phyloP scores from a whole-genome alignment of 306 rosid species.

The Carpinus viminea region DNA sequence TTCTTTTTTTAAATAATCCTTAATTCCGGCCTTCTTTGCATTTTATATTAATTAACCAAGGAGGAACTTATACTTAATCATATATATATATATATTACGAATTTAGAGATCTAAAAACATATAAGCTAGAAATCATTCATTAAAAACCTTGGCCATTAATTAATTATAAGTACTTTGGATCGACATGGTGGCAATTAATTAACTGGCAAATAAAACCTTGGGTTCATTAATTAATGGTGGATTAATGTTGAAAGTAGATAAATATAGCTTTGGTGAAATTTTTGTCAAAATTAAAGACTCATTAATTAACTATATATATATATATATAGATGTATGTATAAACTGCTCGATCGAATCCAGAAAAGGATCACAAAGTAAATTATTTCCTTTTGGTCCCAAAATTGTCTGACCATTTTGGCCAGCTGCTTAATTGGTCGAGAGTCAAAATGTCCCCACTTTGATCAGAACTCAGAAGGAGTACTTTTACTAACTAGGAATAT shows the following conservation, averaged over 20 bases:
- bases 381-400: background rate
- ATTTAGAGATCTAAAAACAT: background rate
- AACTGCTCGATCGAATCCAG: background rate
- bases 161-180: background rate
- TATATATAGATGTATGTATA: background rate
- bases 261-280: background rate
- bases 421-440: background rate
- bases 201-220: background rate
- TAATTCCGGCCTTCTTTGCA: too few relatives aligned
- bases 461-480: background rate
- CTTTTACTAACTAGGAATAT: background rate
- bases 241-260: background rate
- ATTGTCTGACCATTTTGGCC: background rate
- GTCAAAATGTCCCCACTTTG: background rate
- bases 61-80: too few relatives aligned
- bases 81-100: too few relatives aligned
- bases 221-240: background rate
- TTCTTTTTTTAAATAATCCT: too few relatives aligned
- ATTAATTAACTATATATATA: background rate
- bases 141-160: too few relatives aligned
- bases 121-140: background rate
- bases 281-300: background rate
- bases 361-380: background rate
- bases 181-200: background rate
- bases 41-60: too few relatives aligned